Evolutionary conservation across 2,329 filamentous ascomycete genomes (phyloP).

Genomic region (Rhexocercosporidium sp.): DNA sequence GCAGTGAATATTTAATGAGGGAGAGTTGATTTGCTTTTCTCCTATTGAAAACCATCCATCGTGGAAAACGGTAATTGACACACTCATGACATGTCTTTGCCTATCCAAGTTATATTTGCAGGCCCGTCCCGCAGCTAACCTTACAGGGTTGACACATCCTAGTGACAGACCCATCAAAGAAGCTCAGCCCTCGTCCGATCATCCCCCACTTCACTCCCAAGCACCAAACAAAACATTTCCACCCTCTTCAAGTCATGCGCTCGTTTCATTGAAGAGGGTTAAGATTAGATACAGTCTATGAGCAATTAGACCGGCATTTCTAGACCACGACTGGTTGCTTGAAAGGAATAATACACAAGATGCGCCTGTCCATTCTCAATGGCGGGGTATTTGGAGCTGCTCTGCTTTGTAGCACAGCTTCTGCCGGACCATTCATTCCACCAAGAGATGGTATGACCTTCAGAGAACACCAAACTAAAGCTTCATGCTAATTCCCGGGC

Average conservation of each 20-base stretch:
- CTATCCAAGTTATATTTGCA: not conserved
- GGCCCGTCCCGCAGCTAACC: not conserved
- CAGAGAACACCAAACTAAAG: not conserved
- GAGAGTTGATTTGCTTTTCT: too few species aligned
- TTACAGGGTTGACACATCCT: constrained; percentile 2
- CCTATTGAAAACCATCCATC: too few species aligned
- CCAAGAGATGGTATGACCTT: constrained; percentile 2
- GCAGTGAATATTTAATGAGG: too few species aligned
- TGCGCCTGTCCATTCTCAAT: not conserved
- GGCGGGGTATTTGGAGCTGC: not conserved
- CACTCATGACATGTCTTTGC: too few species aligned
- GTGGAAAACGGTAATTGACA: too few species aligned
- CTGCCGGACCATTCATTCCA: not conserved
- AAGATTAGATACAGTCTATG: not conserved
- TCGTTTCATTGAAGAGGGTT: not conserved
- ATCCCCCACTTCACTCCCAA: not conserved
- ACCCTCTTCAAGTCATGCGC: not conserved
- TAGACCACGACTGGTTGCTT: not conserved
- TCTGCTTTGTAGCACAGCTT: constrained; percentile 8
- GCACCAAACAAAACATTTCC: not conserved
- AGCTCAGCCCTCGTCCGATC: not conserved
- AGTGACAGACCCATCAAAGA: not conserved
- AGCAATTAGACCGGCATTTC: not conserved
- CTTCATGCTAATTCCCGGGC: not conserved
- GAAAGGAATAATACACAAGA: not conserved